phyloP scores from a whole-genome alignment of 2,329 filamentous ascomycete genomes.

The Botryotinia narcissicola region DNA sequence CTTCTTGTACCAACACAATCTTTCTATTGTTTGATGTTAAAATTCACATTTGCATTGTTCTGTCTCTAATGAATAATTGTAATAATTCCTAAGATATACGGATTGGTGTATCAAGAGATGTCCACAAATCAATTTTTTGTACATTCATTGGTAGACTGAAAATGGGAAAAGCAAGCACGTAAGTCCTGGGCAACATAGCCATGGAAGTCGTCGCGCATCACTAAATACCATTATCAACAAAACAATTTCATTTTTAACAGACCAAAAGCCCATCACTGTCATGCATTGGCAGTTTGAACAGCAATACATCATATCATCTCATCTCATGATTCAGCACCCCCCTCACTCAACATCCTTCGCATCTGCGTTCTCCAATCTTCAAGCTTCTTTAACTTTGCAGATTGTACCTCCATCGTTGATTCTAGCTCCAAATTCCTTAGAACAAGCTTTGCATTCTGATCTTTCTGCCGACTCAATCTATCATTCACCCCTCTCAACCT shows the following conservation, averaged over 20 bases:
- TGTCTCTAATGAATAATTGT: no score
- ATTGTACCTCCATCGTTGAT: neutral
- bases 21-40: no score
- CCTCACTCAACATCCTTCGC: neutral
- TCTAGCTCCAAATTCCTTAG: neutral
- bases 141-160: no score
- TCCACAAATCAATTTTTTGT: no score
- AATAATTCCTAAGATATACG: no score
- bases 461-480: neutral
- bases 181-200: neutral
- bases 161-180: neutral
- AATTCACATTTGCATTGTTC: no score
- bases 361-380: neutral
- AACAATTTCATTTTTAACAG: neutral
- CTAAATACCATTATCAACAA: neutral
- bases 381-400: neutral
- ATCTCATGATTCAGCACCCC: neutral
- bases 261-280: neutral
- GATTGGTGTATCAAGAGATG: no score
- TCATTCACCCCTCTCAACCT: neutral
- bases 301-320: neutral
- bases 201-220: neutral
- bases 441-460: neutral
- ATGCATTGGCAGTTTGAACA: neutral
- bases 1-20: no score